phyloP scores from a whole-genome alignment of 495 filamentous ascomycete species.

The Cairneyella variabilis region DNA sequence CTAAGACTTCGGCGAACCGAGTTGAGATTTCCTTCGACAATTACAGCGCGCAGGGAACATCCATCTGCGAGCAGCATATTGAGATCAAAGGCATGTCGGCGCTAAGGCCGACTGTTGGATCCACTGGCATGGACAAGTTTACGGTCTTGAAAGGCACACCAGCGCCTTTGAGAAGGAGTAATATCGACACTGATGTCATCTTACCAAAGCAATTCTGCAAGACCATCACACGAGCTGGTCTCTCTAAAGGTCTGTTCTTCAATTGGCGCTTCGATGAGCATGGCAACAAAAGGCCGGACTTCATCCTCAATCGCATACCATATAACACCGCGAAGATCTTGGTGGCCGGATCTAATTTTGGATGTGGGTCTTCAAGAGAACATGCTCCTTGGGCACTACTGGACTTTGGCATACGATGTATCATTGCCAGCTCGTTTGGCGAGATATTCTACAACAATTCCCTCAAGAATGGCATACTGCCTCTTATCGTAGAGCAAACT shows the following conservation, averaged over 20 bases:
- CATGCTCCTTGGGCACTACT: slow-evolving; percentile 94
- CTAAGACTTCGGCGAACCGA: slow-evolving; percentile 46
- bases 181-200: slow-evolving; percentile 94
- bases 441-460: slow-evolving; percentile 99
- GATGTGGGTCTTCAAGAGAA: slow-evolving; percentile 85
- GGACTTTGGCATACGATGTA: slow-evolving; percentile 87
- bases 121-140: slow-evolving; percentile 73
- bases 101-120: slow-evolving; percentile 50
- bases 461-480: slow-evolving; percentile 43
- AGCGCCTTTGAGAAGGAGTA: slow-evolving; percentile 76
- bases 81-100: background rate
- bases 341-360: slow-evolving; percentile 88
- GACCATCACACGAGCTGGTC: slow-evolving; percentile 93
- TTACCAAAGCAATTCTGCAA: slow-evolving; percentile 98
- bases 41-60: background rate
- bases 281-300: slow-evolving; percentile 71
- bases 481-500: background rate
- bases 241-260: slow-evolving; percentile 82
- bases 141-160: slow-evolving; percentile 75
- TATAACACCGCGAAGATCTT: slow-evolving; percentile 84
- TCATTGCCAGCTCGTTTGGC: slow-evolving; percentile 85
- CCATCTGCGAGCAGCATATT: background rate
- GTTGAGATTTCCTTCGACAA: slow-evolving; percentile 46
- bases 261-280: slow-evolving; percentile 69
- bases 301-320: slow-evolving; percentile 82